These are phyloP conservation scores for Fusarium longipes DNA, from an alignment of 2,329 filamentous ascomycete genomes.

Conservation along the genomic window DNA sequence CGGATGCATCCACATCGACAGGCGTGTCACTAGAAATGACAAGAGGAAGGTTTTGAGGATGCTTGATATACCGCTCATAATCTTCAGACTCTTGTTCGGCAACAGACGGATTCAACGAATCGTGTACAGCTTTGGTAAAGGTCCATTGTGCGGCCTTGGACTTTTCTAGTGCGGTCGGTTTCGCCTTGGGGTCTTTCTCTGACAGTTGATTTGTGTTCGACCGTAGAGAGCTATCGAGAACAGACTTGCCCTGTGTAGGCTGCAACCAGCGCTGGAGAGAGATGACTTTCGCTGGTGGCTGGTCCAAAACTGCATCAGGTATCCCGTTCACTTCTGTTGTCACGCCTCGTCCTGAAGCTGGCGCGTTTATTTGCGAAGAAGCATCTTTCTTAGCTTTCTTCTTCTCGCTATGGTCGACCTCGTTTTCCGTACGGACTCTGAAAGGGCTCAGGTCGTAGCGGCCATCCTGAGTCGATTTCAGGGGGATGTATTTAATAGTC, in stretches of 20 bases:
- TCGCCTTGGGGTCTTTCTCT: slow-evolving; percentile 55
- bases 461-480: slow-evolving; percentile 77
- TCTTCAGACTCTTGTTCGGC: slow-evolving; percentile 81
- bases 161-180: slow-evolving; percentile 76
- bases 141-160: slow-evolving; percentile 88
- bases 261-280: slow-evolving; percentile 73
- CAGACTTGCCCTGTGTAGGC: slow-evolving; percentile 54
- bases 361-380: slow-evolving; percentile 71
- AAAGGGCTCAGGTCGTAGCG: slow-evolving; percentile 91
- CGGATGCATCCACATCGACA: slow-evolving; percentile 67
- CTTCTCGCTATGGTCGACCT: slow-evolving; percentile 69
- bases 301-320: slow-evolving; percentile 55
- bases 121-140: slow-evolving; percentile 84
- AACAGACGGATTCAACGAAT: slow-evolving; percentile 87
- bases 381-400: slow-evolving; percentile 75
- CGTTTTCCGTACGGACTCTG: slow-evolving; percentile 75
- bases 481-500: slow-evolving; percentile 83
- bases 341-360: slow-evolving; percentile 48
- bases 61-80: slow-evolving; percentile 88
- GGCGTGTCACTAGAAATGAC: slow-evolving; percentile 77
- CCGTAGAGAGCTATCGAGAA: slow-evolving; percentile 24
- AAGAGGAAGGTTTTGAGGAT: slow-evolving; percentile 88
- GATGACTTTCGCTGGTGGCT: slow-evolving; percentile 59
- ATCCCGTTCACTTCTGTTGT: slow-evolving; percentile 52
- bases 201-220: slow-evolving; percentile 33